Conservation (phyloP, 345 rosid species). For the Alliaria petiolata region DNA sequence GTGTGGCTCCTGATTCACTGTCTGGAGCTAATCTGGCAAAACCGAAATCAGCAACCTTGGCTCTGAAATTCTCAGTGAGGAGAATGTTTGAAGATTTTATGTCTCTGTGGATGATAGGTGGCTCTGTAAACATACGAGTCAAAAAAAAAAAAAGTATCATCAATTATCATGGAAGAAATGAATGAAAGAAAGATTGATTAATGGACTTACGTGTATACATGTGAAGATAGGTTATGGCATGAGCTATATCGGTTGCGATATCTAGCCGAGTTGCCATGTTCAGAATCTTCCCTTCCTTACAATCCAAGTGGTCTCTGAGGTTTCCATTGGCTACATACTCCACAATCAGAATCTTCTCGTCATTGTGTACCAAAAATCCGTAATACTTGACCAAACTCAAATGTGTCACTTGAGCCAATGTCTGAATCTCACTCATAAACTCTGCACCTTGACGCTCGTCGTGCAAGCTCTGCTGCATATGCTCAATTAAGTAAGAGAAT, state of each 20-base stretch:
- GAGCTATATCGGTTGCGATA: slow-evolving; percentile 83
- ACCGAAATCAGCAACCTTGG: slow-evolving; percentile 91
- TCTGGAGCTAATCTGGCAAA: slow-evolving; percentile 88
- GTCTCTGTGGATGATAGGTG: slow-evolving; percentile 93
- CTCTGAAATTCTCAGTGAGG: slow-evolving; percentile 77
- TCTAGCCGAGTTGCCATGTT: slow-evolving; percentile 68
- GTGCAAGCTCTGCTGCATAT: slow-evolving; percentile 59
- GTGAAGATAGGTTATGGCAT: slow-evolving; percentile 94
- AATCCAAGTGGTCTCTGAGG: slow-evolving; percentile 86
- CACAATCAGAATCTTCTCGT: slow-evolving; percentile 70
- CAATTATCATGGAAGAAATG: neutral
- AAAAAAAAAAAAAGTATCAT: neutral
- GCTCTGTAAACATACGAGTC: slow-evolving; percentile 48
- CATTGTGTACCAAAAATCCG: slow-evolving; percentile 62
- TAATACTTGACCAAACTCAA: slow-evolving; percentile 71
- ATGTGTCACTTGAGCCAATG: slow-evolving; percentile 77
- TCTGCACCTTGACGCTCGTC: slow-evolving; percentile 73
- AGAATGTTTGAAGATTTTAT: slow-evolving; percentile 96
- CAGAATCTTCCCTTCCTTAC: slow-evolving; percentile 54
- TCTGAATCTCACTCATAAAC: slow-evolving; percentile 74
- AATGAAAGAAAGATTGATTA: neutral
- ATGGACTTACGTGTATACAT: slow-evolving; percentile 72
- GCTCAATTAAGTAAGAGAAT: neutral
- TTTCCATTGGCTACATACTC: slow-evolving; percentile 92
- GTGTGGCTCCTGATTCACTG: slow-evolving; percentile 73